Evolutionary conservation across 352 stramenopile species (phyloP), one percentile per base, ranked within the genome.

Genomic region (Phytophthora multivora): DNA sequence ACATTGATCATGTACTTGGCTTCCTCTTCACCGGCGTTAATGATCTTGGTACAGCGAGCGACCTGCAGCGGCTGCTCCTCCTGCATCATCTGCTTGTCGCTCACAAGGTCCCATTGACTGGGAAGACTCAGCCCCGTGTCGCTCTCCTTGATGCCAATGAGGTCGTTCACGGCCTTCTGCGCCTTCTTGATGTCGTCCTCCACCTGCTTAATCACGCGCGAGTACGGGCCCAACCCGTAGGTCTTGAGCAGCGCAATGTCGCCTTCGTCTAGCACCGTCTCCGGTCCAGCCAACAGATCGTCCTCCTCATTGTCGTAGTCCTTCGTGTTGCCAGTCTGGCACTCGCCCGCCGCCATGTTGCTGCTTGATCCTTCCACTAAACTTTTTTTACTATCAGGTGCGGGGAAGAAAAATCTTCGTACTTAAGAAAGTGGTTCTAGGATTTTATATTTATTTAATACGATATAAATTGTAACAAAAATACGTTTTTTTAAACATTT

Each of bases 1-100:
- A 99, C 95, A 76, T 99, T 99, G 69, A 99, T 99, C 48, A 99
- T 97, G 84, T 99, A 99, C 80, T 99, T 99, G 72, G 96, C 96
- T 60, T 98, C 91, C 46, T 98, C 92, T 53, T 95, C 90, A 36
- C 85, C 91, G 16, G 90, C 87, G 63, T 98, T 96, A 59, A 98
- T 98, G 68, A 97, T 97, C 65, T 98, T 96, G 31, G 91, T 97
- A 77, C 97, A 99, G 39, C 97, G 86, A 19, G 98, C 98, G 21
- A 99, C 97, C 64, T 98, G 93, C 31, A 98, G 77, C 31, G 94
- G 93, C 73, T 98, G 97, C 72, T 99, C 98, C 72, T 99, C 97
- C 54, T 98, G 94, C 96, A 99, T 99, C 97, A 99, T 99, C 80
- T 98, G 95, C 77, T 99, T 99, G 82, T 99, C 98, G 53, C 95